Base-by-base conservation (phyloP, 495 filamentous ascomycete species). In the Evernia prunastri region DNA sequence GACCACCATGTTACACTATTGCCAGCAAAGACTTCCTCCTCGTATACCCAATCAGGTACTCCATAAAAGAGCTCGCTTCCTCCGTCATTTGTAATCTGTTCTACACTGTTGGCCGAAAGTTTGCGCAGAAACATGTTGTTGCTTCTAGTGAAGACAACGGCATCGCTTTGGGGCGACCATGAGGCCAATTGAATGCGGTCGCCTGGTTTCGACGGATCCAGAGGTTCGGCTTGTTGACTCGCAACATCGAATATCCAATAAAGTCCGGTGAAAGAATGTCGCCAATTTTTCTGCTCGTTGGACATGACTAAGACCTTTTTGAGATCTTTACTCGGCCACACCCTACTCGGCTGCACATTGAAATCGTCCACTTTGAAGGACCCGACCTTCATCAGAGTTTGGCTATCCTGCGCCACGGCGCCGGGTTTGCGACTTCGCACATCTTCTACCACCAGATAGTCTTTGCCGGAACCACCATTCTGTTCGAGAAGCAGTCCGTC, bases 11-110 rank as follows among this genome's bases (percentile, higher is more conserved):
- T 92, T 10, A 87, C 95, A 58, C 82, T 91, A 68, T 90, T 89
- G 4, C 84, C 86, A 2, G 77, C 66, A 67, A 97, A 89, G 9
- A 98, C 92, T 74, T 98, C 94, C 72, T 98, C 94, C 72, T 98
- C 94, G 68, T 97, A 98, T 0, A 98, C 94, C 94, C 94, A 98
- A 74, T 98, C 94, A 0, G 94, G 94, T n/a, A 96, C 85, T 27
- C 94, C 94, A 69, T 97, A 95, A 79, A 98, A 97, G 20, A 94
- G 82, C 64, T 97, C 84, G 3, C 80, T 74, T 1, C 92, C 89
- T 45, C 94, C 94, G 72, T 97, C 92, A 65, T 78, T 87, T 18
- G 94, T 98, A 64, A 98, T 87, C 64, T 86, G 84, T 7, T 78
- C 81, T 18, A 92, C 84, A 9, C 74, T 71, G n/a, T 79, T 68